Percentiles rank a stretch among this genome's conserved stretches.
Evolutionary conservation across 2,329 filamentous ascomycete species (phyloP).

Genomic region (Monosporascus ibericus): DNA sequence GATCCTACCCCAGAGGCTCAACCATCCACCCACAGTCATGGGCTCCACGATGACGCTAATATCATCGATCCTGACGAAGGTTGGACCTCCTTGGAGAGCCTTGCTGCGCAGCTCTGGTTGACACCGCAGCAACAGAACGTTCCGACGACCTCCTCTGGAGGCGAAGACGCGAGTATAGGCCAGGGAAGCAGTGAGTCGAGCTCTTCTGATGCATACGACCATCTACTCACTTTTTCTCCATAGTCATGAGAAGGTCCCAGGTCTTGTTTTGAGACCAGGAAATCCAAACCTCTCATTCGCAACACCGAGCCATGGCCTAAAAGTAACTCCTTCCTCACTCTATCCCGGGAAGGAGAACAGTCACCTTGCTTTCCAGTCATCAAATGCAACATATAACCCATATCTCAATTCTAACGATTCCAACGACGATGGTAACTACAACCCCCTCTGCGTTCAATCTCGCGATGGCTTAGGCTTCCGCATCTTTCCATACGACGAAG

Average conservation of each 20-base stretch:
- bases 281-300: slow-evolving; percentile 31
- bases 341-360: slow-evolving; percentile 28
- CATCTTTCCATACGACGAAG: slow-evolving; percentile 21
- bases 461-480: slow-evolving; percentile 22
- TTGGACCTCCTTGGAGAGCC: slow-evolving; percentile 12
- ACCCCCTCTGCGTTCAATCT: slow-evolving; percentile 28
- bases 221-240: slow-evolving; percentile 22
- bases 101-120: slow-evolving; percentile 11
- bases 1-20: slow-evolving; percentile 10
- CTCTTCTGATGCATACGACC: slow-evolving; percentile 7
- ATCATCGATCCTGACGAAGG: slow-evolving; percentile 16
- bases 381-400: slow-evolving; percentile 17
- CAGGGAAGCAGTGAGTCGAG: slow-evolving; percentile 15
- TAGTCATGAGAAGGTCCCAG: slow-evolving; percentile 29
- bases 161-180: slow-evolving; percentile 10
- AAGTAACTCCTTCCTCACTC: slow-evolving; percentile 15
- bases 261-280: slow-evolving; percentile 29
- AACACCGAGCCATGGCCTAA: slow-evolving; percentile 21
- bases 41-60: slow-evolving; percentile 10
- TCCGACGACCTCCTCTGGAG: slow-evolving; percentile 7
- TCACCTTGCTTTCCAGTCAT: slow-evolving; percentile 16
- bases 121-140: slow-evolving; percentile 14
- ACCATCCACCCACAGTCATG: slow-evolving; percentile 18
- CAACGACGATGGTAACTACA: slow-evolving; percentile 20
- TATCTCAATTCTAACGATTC: slow-evolving; percentile 21